Conservation (phyloP, 306 rosid species). For the Prunus mongolica region DNA sequence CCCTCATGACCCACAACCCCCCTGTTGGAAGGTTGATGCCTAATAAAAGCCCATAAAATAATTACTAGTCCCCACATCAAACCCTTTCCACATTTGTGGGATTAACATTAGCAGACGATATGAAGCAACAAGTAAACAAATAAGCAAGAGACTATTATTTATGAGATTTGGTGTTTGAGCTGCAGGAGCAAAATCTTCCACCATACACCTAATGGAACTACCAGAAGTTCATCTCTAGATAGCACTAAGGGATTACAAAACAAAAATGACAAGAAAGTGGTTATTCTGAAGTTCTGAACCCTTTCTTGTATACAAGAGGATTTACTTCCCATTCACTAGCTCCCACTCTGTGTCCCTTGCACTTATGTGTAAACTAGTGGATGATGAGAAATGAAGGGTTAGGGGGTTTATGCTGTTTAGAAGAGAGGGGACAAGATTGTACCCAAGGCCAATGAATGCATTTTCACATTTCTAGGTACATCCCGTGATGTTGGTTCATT, state of each 20-base stretch:
- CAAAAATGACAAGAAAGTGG: background rate
- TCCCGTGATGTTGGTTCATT: background rate
- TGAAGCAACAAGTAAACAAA: background rate
- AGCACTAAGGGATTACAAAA: background rate
- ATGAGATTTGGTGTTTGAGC: background rate
- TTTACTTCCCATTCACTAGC: background rate
- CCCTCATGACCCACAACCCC: background rate
- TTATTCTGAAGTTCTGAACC: background rate
- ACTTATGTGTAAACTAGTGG: background rate
- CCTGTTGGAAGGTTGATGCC: background rate
- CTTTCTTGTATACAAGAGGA: background rate
- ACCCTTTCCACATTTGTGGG: background rate
- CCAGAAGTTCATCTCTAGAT: background rate
- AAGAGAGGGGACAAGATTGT: background rate
- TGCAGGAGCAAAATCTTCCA: background rate
- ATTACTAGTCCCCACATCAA: background rate
- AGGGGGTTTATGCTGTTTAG: background rate
- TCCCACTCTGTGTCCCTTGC: background rate
- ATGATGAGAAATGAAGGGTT: background rate
- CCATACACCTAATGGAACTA: background rate
- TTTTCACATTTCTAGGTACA: background rate
- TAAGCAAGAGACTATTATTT: background rate
- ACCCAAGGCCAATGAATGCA: background rate
- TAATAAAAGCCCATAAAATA: background rate
- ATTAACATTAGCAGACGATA: background rate